phyloP scores from a whole-genome alignment of 768 basidiomycete species.

The Leccinellum albellum region DNA sequence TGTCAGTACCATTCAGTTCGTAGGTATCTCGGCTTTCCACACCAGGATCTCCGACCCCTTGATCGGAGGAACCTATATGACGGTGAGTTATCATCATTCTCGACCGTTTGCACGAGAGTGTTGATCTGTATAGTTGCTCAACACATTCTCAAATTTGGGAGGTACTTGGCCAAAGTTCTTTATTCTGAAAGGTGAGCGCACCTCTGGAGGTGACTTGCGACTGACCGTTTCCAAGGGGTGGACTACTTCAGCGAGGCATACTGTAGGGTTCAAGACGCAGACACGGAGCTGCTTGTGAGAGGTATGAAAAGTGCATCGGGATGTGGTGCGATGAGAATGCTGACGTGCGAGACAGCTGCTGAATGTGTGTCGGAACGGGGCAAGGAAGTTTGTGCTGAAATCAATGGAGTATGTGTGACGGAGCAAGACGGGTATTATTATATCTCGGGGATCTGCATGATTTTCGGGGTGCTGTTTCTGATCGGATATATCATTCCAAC shows the following conservation, averaged over 20 bases:
- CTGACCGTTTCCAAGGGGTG: constrained; percentile 52
- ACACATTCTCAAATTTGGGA: constrained; percentile 94
- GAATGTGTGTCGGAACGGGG: constrained; percentile 95
- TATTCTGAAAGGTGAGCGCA: constrained; percentile 72
- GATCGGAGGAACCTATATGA: constrained; percentile 99
- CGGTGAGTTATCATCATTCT: constrained; percentile 48
- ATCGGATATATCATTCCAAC: constrained; percentile 79
- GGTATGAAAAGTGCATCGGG: constrained; percentile 36
- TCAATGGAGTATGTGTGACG: constrained; percentile 78
- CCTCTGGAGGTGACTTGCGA: background rate
- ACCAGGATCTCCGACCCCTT: constrained; percentile 93
- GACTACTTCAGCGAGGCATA: constrained; percentile 84
- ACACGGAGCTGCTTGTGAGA: constrained; percentile 48
- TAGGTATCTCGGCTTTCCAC: constrained; percentile 98
- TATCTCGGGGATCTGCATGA: constrained; percentile 74
- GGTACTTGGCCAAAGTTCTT: constrained; percentile 99
- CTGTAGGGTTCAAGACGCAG: constrained; percentile 66
- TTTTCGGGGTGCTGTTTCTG: constrained; percentile 70
- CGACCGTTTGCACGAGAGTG: constrained; percentile 1
- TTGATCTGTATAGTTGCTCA: constrained; percentile 61
- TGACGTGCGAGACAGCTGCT: constrained; percentile 43
- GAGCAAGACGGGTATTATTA: constrained; percentile 91
- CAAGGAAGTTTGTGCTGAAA: constrained; percentile 67
- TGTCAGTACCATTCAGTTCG: constrained; percentile 92
- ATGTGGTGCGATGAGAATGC: background rate